Percentiles rank a stretch among this genome's conserved stretches.
These are phyloP conservation scores for Rhododendron kiyosumense DNA, from an alignment of 148 eudicot species.

Conservation along the genomic window DNA sequence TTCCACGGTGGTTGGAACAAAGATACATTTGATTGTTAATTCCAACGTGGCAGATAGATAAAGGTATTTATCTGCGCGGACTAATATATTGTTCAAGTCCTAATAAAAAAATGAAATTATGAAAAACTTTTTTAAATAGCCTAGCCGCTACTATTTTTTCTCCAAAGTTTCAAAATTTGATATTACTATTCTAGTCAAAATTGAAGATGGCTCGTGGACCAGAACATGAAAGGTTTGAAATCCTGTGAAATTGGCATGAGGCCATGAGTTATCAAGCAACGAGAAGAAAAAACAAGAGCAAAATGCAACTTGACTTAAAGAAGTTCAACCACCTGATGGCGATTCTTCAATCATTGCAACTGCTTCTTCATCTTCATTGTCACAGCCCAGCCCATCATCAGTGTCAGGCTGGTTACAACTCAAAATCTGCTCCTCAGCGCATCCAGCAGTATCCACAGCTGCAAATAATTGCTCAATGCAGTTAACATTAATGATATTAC, in stretches of 20 bases:
- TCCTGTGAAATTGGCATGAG: not conserved
- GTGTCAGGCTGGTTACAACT: conserved; percentile 52
- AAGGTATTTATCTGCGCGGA: not conserved
- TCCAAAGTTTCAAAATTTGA: not conserved
- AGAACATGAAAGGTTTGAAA: not conserved
- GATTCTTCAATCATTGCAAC: conserved; percentile 77
- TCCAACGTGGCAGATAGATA: not conserved
- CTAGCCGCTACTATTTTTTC: not conserved
- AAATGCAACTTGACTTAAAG: conserved; percentile 4
- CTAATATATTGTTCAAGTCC: not conserved
- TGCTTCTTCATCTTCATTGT: conserved; percentile 75
- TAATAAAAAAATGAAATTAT: no score
- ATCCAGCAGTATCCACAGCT: conserved; percentile 53
- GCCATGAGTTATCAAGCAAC: not conserved
- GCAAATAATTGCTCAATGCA: conserved; percentile 27
- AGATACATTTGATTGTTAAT: no score
- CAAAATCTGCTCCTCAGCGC: conserved; percentile 80
- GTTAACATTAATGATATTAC: conserved; percentile 18
- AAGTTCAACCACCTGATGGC: conserved; percentile 47
- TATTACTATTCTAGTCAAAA: not conserved
- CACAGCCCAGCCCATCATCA: conserved; percentile 56
- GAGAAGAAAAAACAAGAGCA: not conserved
- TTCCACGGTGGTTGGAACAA: no score
- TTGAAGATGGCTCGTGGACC: not conserved
- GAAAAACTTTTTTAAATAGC: not conserved